Evolutionary conservation across 228 moss, liverwort and hornwort species (phyloP), one percentile per base, ranked within the genome.

Genomic region (Sphagnum magellanicum): DNA sequence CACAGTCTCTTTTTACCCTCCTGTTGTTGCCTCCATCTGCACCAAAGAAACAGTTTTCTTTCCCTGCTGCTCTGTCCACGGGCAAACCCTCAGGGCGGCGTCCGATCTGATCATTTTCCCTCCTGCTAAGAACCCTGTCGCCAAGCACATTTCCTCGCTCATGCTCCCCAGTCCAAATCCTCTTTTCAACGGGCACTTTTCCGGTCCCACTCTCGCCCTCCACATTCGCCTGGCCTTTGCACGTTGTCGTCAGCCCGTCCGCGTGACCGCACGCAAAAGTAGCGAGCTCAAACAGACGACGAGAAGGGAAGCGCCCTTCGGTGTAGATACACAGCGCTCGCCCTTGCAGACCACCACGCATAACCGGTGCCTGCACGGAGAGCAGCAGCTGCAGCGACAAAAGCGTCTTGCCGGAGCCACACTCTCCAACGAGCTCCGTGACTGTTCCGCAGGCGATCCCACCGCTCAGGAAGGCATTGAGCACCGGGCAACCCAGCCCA

Each of bases 351-450:
- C 84, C 84, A 5, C 78, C 84, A 14, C 77, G 66, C 0, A 48
- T 53, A 57, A 59, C 10, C 5, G 84, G 75, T 53, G 73, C 71
- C 78, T 84, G 84, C 0, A 81, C 84, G 48, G 81, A 51, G 52
- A 84, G 5, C 53, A 68, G 61, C 60, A 84, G 72, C 51, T 84
- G 84, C 13, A 84, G 61, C 57, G 73, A 84, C 32, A 84, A 60
- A 65, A 80, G 84, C 50, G 84, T 84, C 62, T 84, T 84, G 3
- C 53, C 81, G 6, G 81, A 65, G 50, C 77, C 73, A 52, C 73
- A 79, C 63, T 84, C 84, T 8, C 84, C 84, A 2, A 78, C 78
- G 50, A 84, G 55, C 64, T 84, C 84, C 0, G 84, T 84, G 16
- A 84, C 4, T 53, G 72, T 80, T 58, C 78, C 78, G 13, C 84